Conservation (phyloP, 345 rosid species). For the Bruguiera sexangula region DNA sequence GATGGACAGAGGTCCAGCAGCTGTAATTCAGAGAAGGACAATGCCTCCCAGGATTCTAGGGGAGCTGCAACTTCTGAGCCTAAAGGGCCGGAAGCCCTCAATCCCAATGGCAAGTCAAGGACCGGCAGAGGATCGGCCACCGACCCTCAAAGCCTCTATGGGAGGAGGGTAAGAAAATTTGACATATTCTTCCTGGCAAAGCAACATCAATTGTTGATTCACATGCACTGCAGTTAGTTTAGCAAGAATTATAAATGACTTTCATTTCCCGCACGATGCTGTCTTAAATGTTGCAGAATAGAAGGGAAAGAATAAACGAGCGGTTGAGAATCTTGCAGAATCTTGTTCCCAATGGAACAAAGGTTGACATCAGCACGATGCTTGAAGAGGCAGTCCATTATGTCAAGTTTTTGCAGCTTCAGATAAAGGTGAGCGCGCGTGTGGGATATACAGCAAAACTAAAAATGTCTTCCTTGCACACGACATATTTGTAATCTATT, state of each 20-base stretch:
- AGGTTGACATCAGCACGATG: constrained; percentile 92
- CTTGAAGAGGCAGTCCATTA: constrained; percentile 91
- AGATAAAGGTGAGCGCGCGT: constrained; percentile 57
- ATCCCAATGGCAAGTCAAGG: constrained; percentile 59
- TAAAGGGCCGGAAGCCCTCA: constrained; percentile 35
- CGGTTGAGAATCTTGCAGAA: constrained; percentile 68
- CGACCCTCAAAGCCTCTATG: constrained; percentile 95
- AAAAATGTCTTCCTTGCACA: neutral
- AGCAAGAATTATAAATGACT: too few relatives aligned
- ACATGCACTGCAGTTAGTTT: too few relatives aligned
- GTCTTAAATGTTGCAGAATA: constrained; percentile 45
- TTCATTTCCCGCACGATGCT: neutral
- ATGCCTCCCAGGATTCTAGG: constrained; percentile 43
- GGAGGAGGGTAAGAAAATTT: constrained; percentile 61
- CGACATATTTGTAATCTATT: neutral
- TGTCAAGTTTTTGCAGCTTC: constrained; percentile 87
- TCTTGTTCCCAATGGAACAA: constrained; percentile 92
- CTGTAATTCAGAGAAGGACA: constrained; percentile 62
- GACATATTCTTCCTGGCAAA: neutral
- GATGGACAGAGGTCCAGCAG: constrained; percentile 53
- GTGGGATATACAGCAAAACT: neutral
- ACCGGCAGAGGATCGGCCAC: constrained; percentile 82
- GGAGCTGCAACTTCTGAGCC: constrained; percentile 23
- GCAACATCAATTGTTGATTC: neutral
- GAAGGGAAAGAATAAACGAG: constrained; percentile 87